Evolutionary conservation across 306 rosid genomes (phyloP).

Genomic region (Castanea mollissima): DNA sequence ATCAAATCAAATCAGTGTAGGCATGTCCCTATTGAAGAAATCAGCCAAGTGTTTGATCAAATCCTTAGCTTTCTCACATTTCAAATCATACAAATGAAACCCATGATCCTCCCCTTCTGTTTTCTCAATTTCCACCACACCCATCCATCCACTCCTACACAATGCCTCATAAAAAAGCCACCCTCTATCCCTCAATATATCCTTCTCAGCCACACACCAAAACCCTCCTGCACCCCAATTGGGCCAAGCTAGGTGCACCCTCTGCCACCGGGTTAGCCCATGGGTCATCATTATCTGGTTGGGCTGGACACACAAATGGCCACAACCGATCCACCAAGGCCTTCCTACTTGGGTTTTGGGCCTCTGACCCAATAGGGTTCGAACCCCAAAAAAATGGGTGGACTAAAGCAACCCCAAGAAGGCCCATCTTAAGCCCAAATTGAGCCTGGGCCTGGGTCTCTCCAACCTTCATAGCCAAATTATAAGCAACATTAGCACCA

Average conservation of each 20-base stretch:
- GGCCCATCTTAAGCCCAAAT: conserved; percentile 10
- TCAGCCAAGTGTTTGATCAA: conserved; percentile 30
- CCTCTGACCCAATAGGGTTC: conserved; percentile 27
- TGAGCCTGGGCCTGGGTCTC: not conserved
- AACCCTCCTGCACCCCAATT: conserved; percentile 41
- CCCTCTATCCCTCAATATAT: conserved; percentile 33
- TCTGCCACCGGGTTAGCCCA: conserved; percentile 32
- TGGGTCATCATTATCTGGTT: conserved; percentile 23
- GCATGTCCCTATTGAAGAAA: conserved; percentile 31
- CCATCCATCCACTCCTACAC: conserved; percentile 35
- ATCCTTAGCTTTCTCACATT: conserved; percentile 12
- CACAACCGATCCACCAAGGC: conserved; percentile 16
- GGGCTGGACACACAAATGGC: conserved; percentile 30
- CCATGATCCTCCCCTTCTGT: conserved; percentile 26
- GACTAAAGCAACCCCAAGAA: conserved; percentile 32
- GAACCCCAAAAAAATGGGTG: conserved; percentile 40
- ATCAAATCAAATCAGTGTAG: conserved; percentile 12
- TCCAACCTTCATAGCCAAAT: conserved; percentile 23
- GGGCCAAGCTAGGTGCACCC: conserved; percentile 30
- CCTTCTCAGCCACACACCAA: conserved; percentile 45
- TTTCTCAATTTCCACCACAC: conserved; percentile 35
- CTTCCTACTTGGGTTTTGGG: not conserved
- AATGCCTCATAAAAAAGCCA: conserved; percentile 27
- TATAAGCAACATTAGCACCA: conserved; percentile 34
- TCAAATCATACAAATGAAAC: conserved; percentile 27